Conservation (phyloP, 1,139 yeast genomes). For the Lodderomyces oxycetoniae region DNA sequence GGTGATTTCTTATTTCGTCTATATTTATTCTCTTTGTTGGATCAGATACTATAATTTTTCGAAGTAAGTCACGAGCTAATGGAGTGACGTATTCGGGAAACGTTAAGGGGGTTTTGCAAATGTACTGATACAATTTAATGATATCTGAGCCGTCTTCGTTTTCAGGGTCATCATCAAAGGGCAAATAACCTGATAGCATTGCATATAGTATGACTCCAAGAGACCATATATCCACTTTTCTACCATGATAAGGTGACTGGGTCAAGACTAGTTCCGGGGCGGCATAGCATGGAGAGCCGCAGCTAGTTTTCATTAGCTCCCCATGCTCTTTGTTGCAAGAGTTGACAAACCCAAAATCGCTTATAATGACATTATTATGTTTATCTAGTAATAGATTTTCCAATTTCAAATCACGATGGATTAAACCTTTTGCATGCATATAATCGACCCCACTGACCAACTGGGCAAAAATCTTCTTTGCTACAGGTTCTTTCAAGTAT, state of each 20-base stretch:
- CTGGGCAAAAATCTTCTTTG: slow-evolving; percentile 88
- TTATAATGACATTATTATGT: slow-evolving; percentile 72
- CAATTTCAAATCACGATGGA: slow-evolving; percentile 74
- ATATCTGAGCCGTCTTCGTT: slow-evolving; percentile 97
- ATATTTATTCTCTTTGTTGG: slow-evolving; percentile 75
- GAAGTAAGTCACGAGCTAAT: slow-evolving; percentile 81
- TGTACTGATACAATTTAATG: slow-evolving; percentile 84
- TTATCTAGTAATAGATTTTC: slow-evolving; percentile 71
- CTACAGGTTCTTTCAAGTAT: slow-evolving; percentile 77
- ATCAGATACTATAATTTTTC: slow-evolving; percentile 80
- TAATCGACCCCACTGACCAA: slow-evolving; percentile 90
- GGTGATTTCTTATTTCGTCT: slow-evolving; percentile 69
- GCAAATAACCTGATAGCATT: slow-evolving; percentile 94
- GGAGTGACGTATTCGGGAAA: slow-evolving; percentile 94
- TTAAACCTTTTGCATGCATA: slow-evolving; percentile 77
- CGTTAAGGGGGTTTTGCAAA: slow-evolving; percentile 84
- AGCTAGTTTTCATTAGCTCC: slow-evolving; percentile 89
- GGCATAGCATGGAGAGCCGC: slow-evolving; percentile 98
- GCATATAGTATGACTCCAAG: slow-evolving; percentile 94
- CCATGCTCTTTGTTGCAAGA: slow-evolving; percentile 61
- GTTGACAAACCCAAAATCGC: slow-evolving; percentile 91
- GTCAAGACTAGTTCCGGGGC: slow-evolving; percentile 95
- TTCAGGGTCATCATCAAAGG: slow-evolving; percentile 95
- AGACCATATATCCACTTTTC: slow-evolving; percentile 95
- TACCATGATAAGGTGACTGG: slow-evolving; percentile 84